A percentile compares a stretch with the other conserved stretches of the same genome.
These are phyloP conservation scores for Tylopilus intermedius DNA, from an alignment of 768 basidiomycete genomes.

Conservation along the genomic window DNA sequence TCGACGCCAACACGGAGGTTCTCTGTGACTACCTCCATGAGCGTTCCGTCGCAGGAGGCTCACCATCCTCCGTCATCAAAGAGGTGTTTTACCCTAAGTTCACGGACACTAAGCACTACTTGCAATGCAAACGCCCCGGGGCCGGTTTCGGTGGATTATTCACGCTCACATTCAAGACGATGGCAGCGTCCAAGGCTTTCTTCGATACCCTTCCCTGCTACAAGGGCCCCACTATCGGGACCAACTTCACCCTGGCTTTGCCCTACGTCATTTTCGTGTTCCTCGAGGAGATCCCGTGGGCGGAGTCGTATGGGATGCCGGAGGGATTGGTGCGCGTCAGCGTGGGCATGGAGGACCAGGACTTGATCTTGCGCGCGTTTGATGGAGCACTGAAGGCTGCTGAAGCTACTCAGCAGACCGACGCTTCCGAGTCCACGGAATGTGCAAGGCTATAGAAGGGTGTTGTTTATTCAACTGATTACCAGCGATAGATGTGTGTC, in stretches of 20 bases:
- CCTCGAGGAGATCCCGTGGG: slow-evolving; percentile 95
- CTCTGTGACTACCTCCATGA: slow-evolving; percentile 74
- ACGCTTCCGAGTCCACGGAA: no score
- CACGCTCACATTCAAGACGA: slow-evolving; percentile 75
- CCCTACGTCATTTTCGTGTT: slow-evolving; percentile 84
- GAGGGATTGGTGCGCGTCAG: slow-evolving; percentile 78
- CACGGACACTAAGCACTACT: slow-evolving; percentile 65
- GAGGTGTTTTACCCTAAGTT: slow-evolving; percentile 90
- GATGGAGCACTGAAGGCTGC: slow-evolving; percentile 65
- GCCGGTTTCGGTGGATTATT: slow-evolving; percentile 82
- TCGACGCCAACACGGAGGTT: slow-evolving; percentile 78
- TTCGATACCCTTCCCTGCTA: slow-evolving; percentile 77
- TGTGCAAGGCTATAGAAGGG: no score
- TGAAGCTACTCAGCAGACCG: slow-evolving; percentile 33
- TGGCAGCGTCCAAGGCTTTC: slow-evolving; percentile 67
- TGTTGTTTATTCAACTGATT: no score
- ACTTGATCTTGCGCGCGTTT: slow-evolving; percentile 54
- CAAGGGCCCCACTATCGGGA: slow-evolving; percentile 91
- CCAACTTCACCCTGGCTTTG: slow-evolving; percentile 92
- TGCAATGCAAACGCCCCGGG: slow-evolving; percentile 52
- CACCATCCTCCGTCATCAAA: slow-evolving; percentile 53
- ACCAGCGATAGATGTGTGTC: no score
- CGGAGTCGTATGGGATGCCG: slow-evolving; percentile 80
- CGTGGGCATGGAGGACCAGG: slow-evolving; percentile 78
- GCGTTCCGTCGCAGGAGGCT: slow-evolving; percentile 44